Conservation (phyloP, 345 rosid genomes). For the Firmiana major region DNA sequence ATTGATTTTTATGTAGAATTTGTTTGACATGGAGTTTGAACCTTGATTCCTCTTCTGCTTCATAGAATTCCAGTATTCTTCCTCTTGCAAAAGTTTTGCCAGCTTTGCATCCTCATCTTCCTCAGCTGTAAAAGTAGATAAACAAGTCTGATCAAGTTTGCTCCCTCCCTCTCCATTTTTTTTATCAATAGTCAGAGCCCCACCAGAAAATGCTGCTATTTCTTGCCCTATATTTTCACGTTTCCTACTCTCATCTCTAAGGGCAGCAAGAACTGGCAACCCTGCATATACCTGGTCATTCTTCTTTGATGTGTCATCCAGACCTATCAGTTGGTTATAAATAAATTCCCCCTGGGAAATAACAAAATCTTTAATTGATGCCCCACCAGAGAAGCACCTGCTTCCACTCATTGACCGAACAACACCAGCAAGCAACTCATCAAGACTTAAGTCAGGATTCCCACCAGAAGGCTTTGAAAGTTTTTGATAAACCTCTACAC, state of each 20-base stretch:
- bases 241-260: conserved; percentile 45
- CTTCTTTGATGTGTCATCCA: conserved; percentile 53
- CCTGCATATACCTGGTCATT: conserved; percentile 37
- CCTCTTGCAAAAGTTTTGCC: conserved; percentile 70
- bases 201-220: conserved; percentile 22
- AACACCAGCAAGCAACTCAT: conserved; percentile 62
- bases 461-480: conserved; percentile 55
- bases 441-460: conserved; percentile 47
- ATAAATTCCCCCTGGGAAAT: conserved; percentile 69
- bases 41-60: conserved; percentile 43
- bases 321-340: conserved; percentile 55
- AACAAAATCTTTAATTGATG: conserved; percentile 49
- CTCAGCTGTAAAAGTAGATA: conserved; percentile 28
- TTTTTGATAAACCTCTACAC: conserved; percentile 58
- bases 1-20: conserved; percentile 60
- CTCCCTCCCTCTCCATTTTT: conserved; percentile 26
- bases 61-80: conserved; percentile 60
- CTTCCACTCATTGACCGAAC: conserved; percentile 51
- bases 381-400: conserved; percentile 40
- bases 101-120: conserved; percentile 62
- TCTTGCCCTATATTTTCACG: conserved; percentile 22
- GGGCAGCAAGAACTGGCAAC: conserved; percentile 49
- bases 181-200: conserved; percentile 39
- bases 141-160: conserved; percentile 16
- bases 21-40: conserved; percentile 42